Base-by-base conservation (phyloP, 202 grass and related monocot genomes). In the Bolboschoenoplectus hybrid region DNA sequence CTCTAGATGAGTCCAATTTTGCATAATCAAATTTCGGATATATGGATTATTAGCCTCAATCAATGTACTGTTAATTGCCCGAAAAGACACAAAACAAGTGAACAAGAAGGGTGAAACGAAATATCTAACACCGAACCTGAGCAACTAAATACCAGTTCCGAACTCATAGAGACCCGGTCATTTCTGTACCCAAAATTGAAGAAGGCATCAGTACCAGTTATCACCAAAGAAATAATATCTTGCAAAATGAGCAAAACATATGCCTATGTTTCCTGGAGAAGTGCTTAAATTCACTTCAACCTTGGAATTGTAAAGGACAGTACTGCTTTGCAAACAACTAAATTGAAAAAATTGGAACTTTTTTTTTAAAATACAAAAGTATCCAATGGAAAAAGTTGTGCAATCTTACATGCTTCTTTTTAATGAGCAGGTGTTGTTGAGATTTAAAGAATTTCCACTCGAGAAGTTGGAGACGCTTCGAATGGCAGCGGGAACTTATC, bases 401-500 rank as follows among this genome's bases (percentile, higher is more conserved):
- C 10, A 77, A 55, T 8, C 0, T 52, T 77, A 53, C 49, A 77
- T 20, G 10, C 70, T 49, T 50, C 49, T 55, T 77, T 53, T 38
- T 53, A 77, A 55, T 67, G 63, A 7, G 51, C 41, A 83, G 81
- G 81, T 83, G 11, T 83, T 83, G 63, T 17, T 9, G 46, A 83
- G 43, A 83, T 83, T 83, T 50, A 40, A 83, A 68, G 43, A 8
- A 2, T 83, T 83, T 36, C 81, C 81, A 50, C 68, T 83, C 10
- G 60, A 68, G 61, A 82, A 82, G 55, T 63, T 82, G 26, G 79
- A 81, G 53, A 65, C 14, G 5, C 53, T 81, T 60, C 56, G 79
- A 81, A 43, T 81, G 79, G 32, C 79, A 43, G 81, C 81, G 9
- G 63, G 63, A 67, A 82, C 36, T 82, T 82, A 82, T 66, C 58